Percentiles rank a stretch among this genome's conserved stretches.
Evolutionary conservation across 2,329 filamentous ascomycete genomes (phyloP).

Genomic region (Diaporthe nobilis): DNA sequence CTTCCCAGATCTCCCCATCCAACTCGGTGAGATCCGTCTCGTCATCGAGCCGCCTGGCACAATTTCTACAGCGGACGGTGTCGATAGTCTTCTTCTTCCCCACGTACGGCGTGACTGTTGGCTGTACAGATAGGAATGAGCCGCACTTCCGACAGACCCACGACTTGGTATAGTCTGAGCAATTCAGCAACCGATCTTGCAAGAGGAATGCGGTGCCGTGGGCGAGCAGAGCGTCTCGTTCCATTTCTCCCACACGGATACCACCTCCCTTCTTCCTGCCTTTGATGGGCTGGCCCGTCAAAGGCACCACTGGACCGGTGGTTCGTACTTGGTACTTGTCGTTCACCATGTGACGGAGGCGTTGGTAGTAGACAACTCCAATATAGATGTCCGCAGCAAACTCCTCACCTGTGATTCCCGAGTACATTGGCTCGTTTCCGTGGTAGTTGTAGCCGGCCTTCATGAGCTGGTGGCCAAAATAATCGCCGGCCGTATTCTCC

Average conservation of each 20-base stretch:
- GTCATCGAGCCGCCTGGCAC: conserved; percentile 74
- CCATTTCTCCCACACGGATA: conserved; percentile 99
- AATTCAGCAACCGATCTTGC: conserved; percentile 96
- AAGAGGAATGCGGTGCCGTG: conserved; percentile 96
- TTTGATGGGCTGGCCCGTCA: conserved; percentile 97
- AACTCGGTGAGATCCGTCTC: conserved; percentile 69
- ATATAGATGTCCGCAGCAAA: conserved; percentile 96
- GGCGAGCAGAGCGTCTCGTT: conserved; percentile 93
- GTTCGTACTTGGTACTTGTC: conserved; percentile 99
- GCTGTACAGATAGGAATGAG: conserved; percentile 90
- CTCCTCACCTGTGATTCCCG: conserved; percentile 94
- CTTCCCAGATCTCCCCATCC: conserved; percentile 89
- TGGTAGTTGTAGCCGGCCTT: conserved; percentile 98
- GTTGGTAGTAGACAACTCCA: conserved; percentile 97
- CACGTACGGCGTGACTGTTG: conserved; percentile 77
- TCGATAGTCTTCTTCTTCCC: conserved; percentile 76
- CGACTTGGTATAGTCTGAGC: conserved; percentile 90
- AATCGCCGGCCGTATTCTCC: conserved; percentile 90
- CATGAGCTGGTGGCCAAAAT: conserved; percentile 95
- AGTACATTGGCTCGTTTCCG: conserved; percentile 99
- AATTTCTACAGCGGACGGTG: conserved; percentile 84
- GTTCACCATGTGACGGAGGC: conserved; percentile 99
- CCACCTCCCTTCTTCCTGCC: conserved; percentile 95
- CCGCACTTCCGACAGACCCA: conserved; percentile 94
- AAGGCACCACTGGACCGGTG: conserved; percentile 89